Percentiles rank a stretch among this genome's conserved stretches.
Conservation (phyloP, 352 stramenopile genomes). For the Phytophthora quininea region DNA sequence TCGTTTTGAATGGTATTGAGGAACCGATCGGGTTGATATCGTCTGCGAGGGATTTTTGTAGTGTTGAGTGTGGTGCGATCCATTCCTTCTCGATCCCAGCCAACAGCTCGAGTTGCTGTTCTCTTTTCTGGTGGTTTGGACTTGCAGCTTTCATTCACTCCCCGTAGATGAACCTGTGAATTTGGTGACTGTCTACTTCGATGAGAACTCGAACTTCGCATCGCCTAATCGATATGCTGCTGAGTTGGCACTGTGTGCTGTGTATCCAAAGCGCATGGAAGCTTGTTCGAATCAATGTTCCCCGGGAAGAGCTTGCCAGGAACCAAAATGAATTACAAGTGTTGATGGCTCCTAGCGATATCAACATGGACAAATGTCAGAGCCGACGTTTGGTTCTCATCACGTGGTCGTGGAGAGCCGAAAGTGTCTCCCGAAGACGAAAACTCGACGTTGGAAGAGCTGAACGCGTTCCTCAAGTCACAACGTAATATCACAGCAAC, state of each 20-base stretch:
- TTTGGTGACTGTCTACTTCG: slow-evolving; percentile 96
- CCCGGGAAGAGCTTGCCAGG: slow-evolving; percentile 69
- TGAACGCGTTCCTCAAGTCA: slow-evolving; percentile 50
- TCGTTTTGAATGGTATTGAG: not conserved
- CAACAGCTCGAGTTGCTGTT: slow-evolving; percentile 71
- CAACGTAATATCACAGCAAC: slow-evolving; percentile 22
- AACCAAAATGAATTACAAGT: slow-evolving; percentile 69
- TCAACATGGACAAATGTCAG: slow-evolving; percentile 98
- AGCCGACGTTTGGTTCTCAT: slow-evolving; percentile 95
- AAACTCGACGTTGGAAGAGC: slow-evolving; percentile 24
- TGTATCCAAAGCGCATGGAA: slow-evolving; percentile 89
- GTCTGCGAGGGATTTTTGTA: slow-evolving; percentile 53
- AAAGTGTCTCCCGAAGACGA: not conserved
- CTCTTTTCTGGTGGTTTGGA: slow-evolving; percentile 98
- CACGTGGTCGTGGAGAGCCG: slow-evolving; percentile 62
- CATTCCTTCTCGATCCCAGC: slow-evolving; percentile 28
- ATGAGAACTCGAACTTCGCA: slow-evolving; percentile 52
- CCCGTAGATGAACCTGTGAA: slow-evolving; percentile 78
- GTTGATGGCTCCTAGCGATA: slow-evolving; percentile 89
- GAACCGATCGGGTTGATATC: slow-evolving; percentile 17
- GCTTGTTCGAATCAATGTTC: slow-evolving; percentile 89
- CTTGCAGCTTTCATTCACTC: slow-evolving; percentile 90
- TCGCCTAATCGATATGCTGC: slow-evolving; percentile 94
- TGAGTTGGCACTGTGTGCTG: slow-evolving; percentile 71
- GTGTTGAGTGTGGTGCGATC: slow-evolving; percentile 82